Evolutionary conservation across 345 rosid genomes (phyloP), one percentile per base, ranked within the genome.

Genomic region (Arabis alpina): DNA sequence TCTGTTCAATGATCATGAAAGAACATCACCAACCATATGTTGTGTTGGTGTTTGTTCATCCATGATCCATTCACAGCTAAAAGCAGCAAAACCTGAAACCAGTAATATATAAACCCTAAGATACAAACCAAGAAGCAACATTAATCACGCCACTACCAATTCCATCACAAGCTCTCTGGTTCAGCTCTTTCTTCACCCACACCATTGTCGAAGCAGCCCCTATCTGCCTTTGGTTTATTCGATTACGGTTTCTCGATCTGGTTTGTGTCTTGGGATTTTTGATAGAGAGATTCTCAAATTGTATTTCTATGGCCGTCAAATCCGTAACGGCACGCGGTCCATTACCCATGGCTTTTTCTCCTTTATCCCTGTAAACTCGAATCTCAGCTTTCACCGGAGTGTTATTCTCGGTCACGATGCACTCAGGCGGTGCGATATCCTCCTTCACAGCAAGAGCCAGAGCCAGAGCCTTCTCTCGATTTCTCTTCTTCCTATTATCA

Each of bases 161-260:
- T n/a, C 68, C 73, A 64, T 50, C 54, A 30, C 0, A 4, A 3
- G 30, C 30, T 30, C 47, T 52, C 48, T 64, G 64, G 16, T 34
- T 32, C 8, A 62, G 1, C 43, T 14, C 74, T 49, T 75, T 75
- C 79, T 75, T 75, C 54, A 68, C 60, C 79, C 74, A 75, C 64
- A 75, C 65, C 79, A 68, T 75, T 61, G 48, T 9, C 23, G 56
- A 23, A 42, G 4, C 19, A 53, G 16, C 28, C 30, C 34, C 37
- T 2, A 19, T 19, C 23, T 19, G 23, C 23, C 23, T 19, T 19
- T 19, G 23, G 23, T 19, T 19, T 19, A 19, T 10, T 34, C 43
- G 10, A 24, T 61, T 61, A 55, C 48, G 64, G 14, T 48, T 1
- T 4, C 12, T 39, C 58, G 36, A 25, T 25, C 24, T 42, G 13